Percentiles rank a stretch among this genome's conserved stretches.
These are phyloP conservation scores for Phytophthora pinifolia DNA, from an alignment of 352 stramenopile species.

Conservation along the genomic window DNA sequence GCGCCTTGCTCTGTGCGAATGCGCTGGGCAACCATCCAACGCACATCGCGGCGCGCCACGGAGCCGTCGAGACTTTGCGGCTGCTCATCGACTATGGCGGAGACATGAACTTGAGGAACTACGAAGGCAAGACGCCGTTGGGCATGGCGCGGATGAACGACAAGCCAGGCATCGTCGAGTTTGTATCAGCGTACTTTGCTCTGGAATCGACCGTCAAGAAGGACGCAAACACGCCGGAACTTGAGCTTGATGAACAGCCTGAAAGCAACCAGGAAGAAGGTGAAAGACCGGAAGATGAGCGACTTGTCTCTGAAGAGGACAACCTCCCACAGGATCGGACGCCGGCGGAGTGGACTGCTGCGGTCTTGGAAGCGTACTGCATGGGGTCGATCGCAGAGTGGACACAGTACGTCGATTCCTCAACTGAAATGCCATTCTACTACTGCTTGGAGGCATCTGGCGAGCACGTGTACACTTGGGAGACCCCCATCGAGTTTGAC, in stretches of 20 bases:
- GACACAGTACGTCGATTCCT: constrained; percentile 71
- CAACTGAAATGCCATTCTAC: constrained; percentile 59
- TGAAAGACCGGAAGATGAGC: constrained; percentile 6
- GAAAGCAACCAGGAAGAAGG: constrained; percentile 15
- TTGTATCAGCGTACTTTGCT: constrained; percentile 61
- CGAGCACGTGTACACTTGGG: constrained; percentile 46
- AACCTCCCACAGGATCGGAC: constrained; percentile 23
- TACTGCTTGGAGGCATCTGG: constrained; percentile 14
- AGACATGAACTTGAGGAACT: constrained; percentile 88
- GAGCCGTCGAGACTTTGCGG: constrained; percentile 66
- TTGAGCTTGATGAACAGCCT: constrained; percentile 4
- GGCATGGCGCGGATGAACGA: constrained; percentile 74
- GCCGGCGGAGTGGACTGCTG: constrained; percentile 45
- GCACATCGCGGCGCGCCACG: constrained; percentile 63
- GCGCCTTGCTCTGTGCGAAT: constrained; percentile 56
- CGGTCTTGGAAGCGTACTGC: constrained; percentile 37
- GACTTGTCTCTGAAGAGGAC: constrained; percentile 7
- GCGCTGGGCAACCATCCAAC: constrained; percentile 67
- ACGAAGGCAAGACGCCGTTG: constrained; percentile 72
- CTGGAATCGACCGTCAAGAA: constrained; percentile 35
- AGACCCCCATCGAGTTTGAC: constrained; percentile 69
- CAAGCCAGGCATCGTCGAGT: constrained; percentile 57
- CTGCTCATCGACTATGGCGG: constrained; percentile 76
- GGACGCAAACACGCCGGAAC: constrained; percentile 5
- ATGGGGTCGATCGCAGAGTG: constrained; percentile 72